Evolutionary conservation across 2,329 filamentous ascomycete species (phyloP), one percentile per base, ranked within the genome.

Genomic region (Diplodia intermedia): DNA sequence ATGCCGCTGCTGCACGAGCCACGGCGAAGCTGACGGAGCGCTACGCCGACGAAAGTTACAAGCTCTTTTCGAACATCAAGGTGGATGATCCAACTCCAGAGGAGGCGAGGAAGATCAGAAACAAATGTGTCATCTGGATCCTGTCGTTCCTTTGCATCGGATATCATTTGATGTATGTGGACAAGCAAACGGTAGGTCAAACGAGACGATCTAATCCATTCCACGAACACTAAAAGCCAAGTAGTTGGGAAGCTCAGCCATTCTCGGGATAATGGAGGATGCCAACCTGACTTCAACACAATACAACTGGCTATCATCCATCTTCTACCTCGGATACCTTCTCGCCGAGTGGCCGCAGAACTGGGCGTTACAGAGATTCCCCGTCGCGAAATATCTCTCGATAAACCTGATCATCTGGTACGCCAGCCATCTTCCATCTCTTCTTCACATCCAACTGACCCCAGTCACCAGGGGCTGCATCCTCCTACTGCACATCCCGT

Each of bases 1-100:
- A 38, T 36, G 31, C 31, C 7, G 56, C 33, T 2, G 5, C 52
- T 6, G 43, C 57, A 18, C 29, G n/a, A 23, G 65, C 29, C 29
- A 63, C 36, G n/a, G 77, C 72, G 11, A 80, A 77, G 65, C 71
- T 82, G 1, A 74, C 78, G 0, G 77, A 78, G 50, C 77, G 74
- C 23, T 80, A 76, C 63, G 80, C 79, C 2, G 79, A 82, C 60
- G 80, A 81, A 69, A 81, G 80, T 65, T 81, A 80, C 70, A 82
- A 79, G 67, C 75, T 82, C 8, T 80, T 81, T 54, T 77, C 75
- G 2, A 76, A 78, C 49, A 73, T 80, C 40, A 73, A 79, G 23
- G 79, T 80, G 18, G 70, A 77, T 6, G 78, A 79, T 5, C 78
- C 80, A 7, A 80, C 75, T 0, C 71, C 73, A 2, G 76, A 79